Base-by-base conservation (phyloP, 345 rosid species). In the Citrus trifoliata region DNA sequence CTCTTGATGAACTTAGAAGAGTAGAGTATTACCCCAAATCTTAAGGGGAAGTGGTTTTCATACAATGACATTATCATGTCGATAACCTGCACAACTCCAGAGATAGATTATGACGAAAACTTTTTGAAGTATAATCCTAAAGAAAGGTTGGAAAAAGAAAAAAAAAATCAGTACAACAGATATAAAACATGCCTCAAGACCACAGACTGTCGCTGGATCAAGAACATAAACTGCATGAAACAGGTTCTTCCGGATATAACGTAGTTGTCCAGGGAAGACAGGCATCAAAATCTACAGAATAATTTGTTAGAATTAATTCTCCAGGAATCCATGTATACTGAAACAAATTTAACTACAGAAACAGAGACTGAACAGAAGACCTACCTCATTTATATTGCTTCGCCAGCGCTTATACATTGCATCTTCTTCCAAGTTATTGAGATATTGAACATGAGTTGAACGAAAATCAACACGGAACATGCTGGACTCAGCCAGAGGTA, bases 371-470 rank as follows among this genome's bases (percentile, higher is more conserved):
- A 71, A 58, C 48, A 71, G 58, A 63, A 16, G 68, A 68, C 46
- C 56, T 79, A 94, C 98, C 97, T 96, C 98, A 77, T 96, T 93
- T 71, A 96, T 6, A 85, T 94, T 96, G 89, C 83, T 96, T 78
- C 98, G 87, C 99, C 99, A 93, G 63, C 88, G 91, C 88, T 84
- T 93, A 84, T 96, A 96, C 97, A 92, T 94, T 68, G 91, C 88
- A 90, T 96, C 99, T 86, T 94, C 98, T 89, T 96, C 98, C 87
- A 96, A 84, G 87, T 96, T 93, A 87, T 96, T 96, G 75, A 96
- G 92, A 89, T 89, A 96, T 80, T 92, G 90, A 80, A 96, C 98
- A 89, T 93, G 92, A 78, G 77, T 76, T 18, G 98, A 96, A 79
- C 98, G 97, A 76, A 94, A 96, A 85, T 96, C 98, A 78, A 96